Base-by-base conservation (phyloP, 257 asterid genomes). In the Echites panduratus region DNA sequence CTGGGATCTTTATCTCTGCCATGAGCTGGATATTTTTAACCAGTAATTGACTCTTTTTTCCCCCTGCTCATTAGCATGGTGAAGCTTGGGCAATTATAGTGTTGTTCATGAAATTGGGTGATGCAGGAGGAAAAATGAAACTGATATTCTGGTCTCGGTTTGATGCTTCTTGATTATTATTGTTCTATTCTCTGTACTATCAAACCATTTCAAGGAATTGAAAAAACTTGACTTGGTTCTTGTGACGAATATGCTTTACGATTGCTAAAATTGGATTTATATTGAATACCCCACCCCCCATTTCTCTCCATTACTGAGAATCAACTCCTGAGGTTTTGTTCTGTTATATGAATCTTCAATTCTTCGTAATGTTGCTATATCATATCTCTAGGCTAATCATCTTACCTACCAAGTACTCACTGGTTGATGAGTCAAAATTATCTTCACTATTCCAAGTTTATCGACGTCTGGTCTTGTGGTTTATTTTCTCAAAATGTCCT, bases 401-500 rank as follows among this genome's bases (percentile, higher is more conserved):
- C 16, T 7, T 41, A 53, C 17, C 10, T 4, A 29, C 32, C 50
- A 61, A 47, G 26, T 12, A 26, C 59, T 65, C 29, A 43, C 38
- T 68, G 76, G 43, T 59, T 29, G 19, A 61, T 1, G 43, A 27
- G 29, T 61, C 22, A 29, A 61, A 13, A 20, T 61, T 29, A 2
- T 64, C 29, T 64, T n/a, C 49, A 8, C 16, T 7, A 4, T 19
- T 38, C 9, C 1, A 6, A 35, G 68, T 64, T 19, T 38, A 35
- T 10, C 19, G 7, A 40, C 13, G 5, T 64, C 68, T 38, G 27
- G 11, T 64, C 22, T 35, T 63, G 17, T 7, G 13, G 17, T 63
- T 47, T 17, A 17, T 63, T 38, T 53, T 64, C 69, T 64, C 27
- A 32, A 19, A 32, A 17, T 16, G 24, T 80, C 74, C 72, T 84